Percentiles rank a stretch among this genome's conserved stretches.
Evolutionary conservation across 2,329 filamentous ascomycete species (phyloP).

Genomic region (Fusarium aywerte): DNA sequence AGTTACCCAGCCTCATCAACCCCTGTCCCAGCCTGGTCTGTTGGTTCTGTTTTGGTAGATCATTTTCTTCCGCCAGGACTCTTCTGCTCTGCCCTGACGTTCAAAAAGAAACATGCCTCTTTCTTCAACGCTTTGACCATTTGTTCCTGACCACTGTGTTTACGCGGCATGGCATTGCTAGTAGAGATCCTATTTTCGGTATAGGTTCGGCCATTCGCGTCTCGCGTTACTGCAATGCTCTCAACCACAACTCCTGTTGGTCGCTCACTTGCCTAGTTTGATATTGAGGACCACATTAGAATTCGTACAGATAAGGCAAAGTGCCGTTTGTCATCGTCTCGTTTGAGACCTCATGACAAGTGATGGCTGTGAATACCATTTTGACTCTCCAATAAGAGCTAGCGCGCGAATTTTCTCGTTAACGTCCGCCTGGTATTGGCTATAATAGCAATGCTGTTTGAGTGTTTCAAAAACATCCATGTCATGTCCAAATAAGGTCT

Average conservation of each 20-base stretch:
- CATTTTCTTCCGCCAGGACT: constrained; percentile 17
- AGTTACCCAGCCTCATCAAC: constrained; percentile 30
- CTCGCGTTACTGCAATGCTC: constrained; percentile 27
- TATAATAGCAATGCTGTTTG: constrained; percentile 1
- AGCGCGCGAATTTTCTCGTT: constrained; percentile 2
- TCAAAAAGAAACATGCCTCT: constrained; percentile 22
- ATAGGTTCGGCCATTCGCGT: constrained; percentile 32
- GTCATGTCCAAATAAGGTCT: not conserved
- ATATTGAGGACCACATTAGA: constrained; percentile 7
- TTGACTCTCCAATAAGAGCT: constrained; percentile 2
- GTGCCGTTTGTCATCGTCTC: constrained; percentile 15
- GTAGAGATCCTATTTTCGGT: constrained; percentile 19
- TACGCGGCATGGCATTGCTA: constrained; percentile 11
- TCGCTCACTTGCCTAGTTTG: constrained; percentile 17
- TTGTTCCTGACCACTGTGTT: constrained; percentile 31
- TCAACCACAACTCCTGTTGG: constrained; percentile 34
- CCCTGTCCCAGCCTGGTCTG: constrained; percentile 20
- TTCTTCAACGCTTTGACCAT: constrained; percentile 37
- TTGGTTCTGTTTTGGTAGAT: constrained; percentile 35
- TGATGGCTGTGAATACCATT: constrained; percentile 3
- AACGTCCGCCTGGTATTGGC: constrained; percentile 10
- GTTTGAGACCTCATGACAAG: constrained; percentile 14
- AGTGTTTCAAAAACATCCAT: constrained; percentile 2
- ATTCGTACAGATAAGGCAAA: constrained; percentile 22
- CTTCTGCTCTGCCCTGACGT: constrained; percentile 23